A percentile compares a stretch with the other conserved stretches of the same genome.
These are phyloP conservation scores for Castanea sativa DNA, from an alignment of 306 rosid species.

Conservation along the genomic window DNA sequence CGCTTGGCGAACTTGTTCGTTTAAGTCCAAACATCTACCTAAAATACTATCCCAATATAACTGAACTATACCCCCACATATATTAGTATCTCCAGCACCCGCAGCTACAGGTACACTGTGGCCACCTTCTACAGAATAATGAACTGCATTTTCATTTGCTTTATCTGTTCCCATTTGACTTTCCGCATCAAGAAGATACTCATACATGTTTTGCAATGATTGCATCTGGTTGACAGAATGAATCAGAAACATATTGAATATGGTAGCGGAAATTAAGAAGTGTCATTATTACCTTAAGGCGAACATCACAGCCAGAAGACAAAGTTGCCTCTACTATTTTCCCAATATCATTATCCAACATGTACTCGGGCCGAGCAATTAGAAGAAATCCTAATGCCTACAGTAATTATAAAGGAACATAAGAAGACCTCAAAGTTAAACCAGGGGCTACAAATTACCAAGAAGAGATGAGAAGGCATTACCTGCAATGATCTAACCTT, in stretches of 20 bases:
- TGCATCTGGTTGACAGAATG: constrained; percentile 70
- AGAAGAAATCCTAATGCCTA: constrained; percentile 91
- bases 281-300: constrained; percentile 65
- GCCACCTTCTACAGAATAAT: constrained; percentile 55
- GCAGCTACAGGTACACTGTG: constrained; percentile 95
- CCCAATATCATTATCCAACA: constrained; percentile 86
- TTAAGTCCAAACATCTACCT: constrained; percentile 76
- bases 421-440: constrained; percentile 22
- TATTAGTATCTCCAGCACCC: constrained; percentile 99
- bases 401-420: constrained; percentile 39
- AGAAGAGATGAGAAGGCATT: constrained; percentile 16
- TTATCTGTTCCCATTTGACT: constrained; percentile 74
- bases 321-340: constrained; percentile 66
- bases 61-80: constrained; percentile 97
- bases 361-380: constrained; percentile 90
- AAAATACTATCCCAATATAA: constrained; percentile 84
- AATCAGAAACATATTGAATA: constrained; percentile 27
- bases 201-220: constrained; percentile 85
- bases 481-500: constrained; percentile 94
- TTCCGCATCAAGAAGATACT: constrained; percentile 94
- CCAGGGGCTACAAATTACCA: neutral
- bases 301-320: constrained; percentile 63
- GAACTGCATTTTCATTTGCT: constrained; percentile 37
- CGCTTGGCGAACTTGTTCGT: constrained; percentile 76
- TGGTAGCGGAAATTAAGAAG: constrained; percentile 8